Evolutionary conservation across 208 protist species (phyloP), one percentile per base, ranked within the genome.

Genomic region (Paratrypanosoma confusum): DNA sequence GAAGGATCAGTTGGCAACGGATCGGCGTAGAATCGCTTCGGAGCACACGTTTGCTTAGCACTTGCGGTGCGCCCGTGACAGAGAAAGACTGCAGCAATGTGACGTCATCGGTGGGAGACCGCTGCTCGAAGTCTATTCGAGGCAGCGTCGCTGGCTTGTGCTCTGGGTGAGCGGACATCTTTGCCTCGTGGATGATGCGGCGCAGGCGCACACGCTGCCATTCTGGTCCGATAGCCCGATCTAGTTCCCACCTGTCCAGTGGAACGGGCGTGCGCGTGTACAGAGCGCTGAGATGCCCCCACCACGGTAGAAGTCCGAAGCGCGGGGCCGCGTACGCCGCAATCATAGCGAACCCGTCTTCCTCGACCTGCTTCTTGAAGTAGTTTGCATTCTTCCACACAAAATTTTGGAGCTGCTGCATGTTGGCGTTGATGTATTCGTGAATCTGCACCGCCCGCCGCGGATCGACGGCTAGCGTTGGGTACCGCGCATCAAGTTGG

Each of bases 261-360:
- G 50, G 45, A 5, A 50, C 32, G 27, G 45, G 36, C 3, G n/a
- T 22, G 23, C 27, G 2, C 6, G 52, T 31, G 28, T 67, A 50
- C 8, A 67, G 40, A 25, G 35, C 46, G 1, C 50, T 32, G 33
- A 31, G 28, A 8, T 58, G 28, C 1, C 52, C 46, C 59, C 59
- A 67, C 59, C 50, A 57, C 27, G 59, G 59, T 3, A 50, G 8
- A 4, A 67, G n/a, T 1, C 51, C 41, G 49, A 59, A 57, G 32
- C 59, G 51, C 25, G 58, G 54, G 3, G 59, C 48, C 3, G 52
- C 59, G 24, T 57, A 22, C 14, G 46, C 39, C 25, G 59, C 51
- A 8, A 67, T 20, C 24, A 67, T 33, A 0, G 44, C 50, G 36
- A 10, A 45, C 17, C 29, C 34, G 26, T 57, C 50, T 13, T 53